A percentile compares a stretch with the other conserved stretches of the same genome.
Evolutionary conservation across 306 rosid species (phyloP).

Genomic region (Dalbergia oliveri): DNA sequence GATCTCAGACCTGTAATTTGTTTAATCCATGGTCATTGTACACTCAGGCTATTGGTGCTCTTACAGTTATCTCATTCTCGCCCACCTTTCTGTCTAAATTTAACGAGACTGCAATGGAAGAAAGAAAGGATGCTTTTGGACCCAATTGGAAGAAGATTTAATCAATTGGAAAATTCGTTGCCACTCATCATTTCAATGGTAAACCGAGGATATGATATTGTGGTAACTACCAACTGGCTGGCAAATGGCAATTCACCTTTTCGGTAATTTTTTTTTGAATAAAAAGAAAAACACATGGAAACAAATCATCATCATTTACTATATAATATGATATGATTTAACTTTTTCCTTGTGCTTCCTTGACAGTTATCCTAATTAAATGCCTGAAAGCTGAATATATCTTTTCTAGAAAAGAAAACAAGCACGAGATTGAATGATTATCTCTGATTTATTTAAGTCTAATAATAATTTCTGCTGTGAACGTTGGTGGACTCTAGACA

Average conservation of each 20-base stretch:
- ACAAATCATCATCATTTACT: background rate
- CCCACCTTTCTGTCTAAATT: background rate
- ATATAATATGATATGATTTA: background rate
- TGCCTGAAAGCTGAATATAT: background rate
- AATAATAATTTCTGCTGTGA: constrained; percentile 9
- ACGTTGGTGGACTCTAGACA: background rate
- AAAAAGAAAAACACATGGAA: too few species aligned
- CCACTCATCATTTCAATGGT: background rate
- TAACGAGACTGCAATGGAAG: background rate
- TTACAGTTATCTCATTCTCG: background rate
- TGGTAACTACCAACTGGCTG: background rate
- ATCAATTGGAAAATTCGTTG: background rate
- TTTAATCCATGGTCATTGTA: background rate
- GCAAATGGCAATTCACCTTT: too few species aligned
- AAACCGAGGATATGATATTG: background rate
- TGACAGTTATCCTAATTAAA: background rate
- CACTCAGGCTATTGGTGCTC: background rate
- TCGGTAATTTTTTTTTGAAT: too few species aligned
- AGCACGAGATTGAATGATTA: constrained; percentile 35
- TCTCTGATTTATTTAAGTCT: constrained; percentile 2
- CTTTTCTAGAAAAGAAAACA: background rate
- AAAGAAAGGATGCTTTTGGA: background rate
- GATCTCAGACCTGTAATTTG: constrained; percentile 6
- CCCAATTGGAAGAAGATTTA: background rate
- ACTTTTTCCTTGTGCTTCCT: background rate